These are phyloP conservation scores for Urochloa ruziziensis DNA, from an alignment of 176 grass and related monocot species.

Conservation along the genomic window DNA sequence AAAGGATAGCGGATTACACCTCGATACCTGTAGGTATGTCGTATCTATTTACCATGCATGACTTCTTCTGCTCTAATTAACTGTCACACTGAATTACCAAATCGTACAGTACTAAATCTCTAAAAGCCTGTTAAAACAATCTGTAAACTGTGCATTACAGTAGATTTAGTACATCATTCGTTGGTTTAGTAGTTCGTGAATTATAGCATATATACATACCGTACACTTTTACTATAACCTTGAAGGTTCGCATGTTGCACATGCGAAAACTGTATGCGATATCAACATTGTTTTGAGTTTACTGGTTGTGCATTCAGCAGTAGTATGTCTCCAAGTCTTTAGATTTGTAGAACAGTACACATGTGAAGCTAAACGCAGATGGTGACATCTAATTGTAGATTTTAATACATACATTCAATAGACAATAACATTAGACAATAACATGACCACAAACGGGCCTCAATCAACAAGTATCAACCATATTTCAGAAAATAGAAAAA, in stretches of 20 bases:
- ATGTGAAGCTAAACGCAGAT: neutral
- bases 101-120: neutral
- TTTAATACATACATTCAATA: neutral
- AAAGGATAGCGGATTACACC: constrained; percentile 84
- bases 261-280: neutral
- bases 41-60: neutral
- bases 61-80: neutral
- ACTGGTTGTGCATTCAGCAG: neutral
- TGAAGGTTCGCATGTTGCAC: neutral
- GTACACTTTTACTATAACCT: neutral
- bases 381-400: neutral
- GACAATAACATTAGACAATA: neutral
- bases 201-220: neutral
- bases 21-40: constrained; percentile 82
- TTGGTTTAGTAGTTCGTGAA: neutral
- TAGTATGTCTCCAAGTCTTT: neutral
- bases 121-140: neutral
- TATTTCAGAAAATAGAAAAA: neutral
- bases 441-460: neutral
- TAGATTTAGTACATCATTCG: neutral
- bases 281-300: neutral
- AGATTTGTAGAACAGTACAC: neutral
- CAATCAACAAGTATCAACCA: neutral
- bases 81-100: neutral
- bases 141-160: neutral